These are phyloP conservation scores for Cordyceps fumosorosea DNA, from an alignment of 2,329 filamentous ascomycete genomes.

Conservation along the genomic window DNA sequence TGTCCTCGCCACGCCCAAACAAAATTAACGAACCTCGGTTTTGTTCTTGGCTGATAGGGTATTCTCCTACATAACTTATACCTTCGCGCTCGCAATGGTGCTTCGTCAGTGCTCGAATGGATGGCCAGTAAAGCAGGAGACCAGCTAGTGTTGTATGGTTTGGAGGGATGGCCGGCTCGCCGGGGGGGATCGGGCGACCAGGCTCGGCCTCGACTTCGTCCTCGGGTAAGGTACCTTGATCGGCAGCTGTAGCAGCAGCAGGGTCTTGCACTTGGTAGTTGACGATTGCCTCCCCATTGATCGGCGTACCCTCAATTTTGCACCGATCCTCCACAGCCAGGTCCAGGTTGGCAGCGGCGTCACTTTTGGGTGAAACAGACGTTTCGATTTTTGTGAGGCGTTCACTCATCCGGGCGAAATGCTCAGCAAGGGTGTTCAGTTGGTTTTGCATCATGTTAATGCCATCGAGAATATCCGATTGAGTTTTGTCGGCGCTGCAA, in stretches of 20 bases:
- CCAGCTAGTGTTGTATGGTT: slow-evolving; percentile 91
- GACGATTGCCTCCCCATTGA: slow-evolving; percentile 21
- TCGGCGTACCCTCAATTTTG: slow-evolving; percentile 22
- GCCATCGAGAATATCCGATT: slow-evolving; percentile 54
- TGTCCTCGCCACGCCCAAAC: slow-evolving; percentile 73
- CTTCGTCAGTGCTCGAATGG: slow-evolving; percentile 58
- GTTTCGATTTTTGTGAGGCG: slow-evolving; percentile 30
- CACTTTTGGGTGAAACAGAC: slow-evolving; percentile 9
- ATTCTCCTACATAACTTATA: slow-evolving; percentile 56
- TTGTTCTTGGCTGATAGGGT: slow-evolving; percentile 71
- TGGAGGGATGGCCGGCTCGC: slow-evolving; percentile 65
- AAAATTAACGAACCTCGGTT: slow-evolving; percentile 66
- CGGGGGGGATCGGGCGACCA: slow-evolving; percentile 46
- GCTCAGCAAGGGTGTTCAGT: slow-evolving; percentile 29
- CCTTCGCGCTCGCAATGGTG: slow-evolving; percentile 40
- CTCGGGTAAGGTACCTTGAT: slow-evolving; percentile 22
- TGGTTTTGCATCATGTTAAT: slow-evolving; percentile 36
- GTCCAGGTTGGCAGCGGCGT: not conserved
- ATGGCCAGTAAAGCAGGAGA: slow-evolving; percentile 66
- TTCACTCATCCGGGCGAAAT: slow-evolving; percentile 33
- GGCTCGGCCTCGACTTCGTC: slow-evolving; percentile 47
- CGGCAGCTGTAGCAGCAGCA: slow-evolving; percentile 6
- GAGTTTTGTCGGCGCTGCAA: slow-evolving; percentile 51
- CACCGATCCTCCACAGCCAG: slow-evolving; percentile 14
- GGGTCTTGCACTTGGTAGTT: not conserved